Base-by-base conservation (phyloP, 1,139 yeast genomes). In the Lodderomyces beijingensis region DNA sequence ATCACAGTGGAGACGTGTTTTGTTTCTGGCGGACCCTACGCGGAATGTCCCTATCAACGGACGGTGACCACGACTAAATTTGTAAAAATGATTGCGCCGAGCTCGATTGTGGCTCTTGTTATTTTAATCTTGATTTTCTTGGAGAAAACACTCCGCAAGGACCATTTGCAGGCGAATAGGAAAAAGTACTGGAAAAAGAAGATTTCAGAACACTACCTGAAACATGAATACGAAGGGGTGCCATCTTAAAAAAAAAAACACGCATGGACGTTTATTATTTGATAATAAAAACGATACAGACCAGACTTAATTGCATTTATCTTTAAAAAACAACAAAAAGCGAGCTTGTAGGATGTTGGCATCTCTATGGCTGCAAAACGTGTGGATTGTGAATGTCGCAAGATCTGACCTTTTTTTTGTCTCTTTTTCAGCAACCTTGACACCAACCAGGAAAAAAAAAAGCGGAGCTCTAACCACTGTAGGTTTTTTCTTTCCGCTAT, bases 1-100 rank as follows among this genome's bases (percentile, higher is more conserved):
- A 68, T 91, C 12, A 74, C 87, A 0, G 77, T 79, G 4, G 57
- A 71, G 12, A 72, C 77, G 35, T 89, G 98, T 52, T 89, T 93
- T 88, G 89, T 88, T 2, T 59, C 77, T 1, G 96, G 95, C 2
- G 95, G 96, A 0, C 78, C 89, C 0, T 70, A 74, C 40, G 81
- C 93, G 0, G 56, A 61, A 21, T 89, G 98, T 53, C 95, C 96
- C 0, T 89, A 88, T 50, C 76, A 74, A 37, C 62, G 59, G 33
- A 69, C 71, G 1, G 66, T 77, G 15, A 65, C 79, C 9, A 64
- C 64, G 25, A 65, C 77, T 32, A 75, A 74, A 36, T 79, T 85
- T 41, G 76, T 77, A 0, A 65, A 72, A 18, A 70, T 81, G 68
- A 61, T 88, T 24, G 73, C 85, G 0, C 88, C 94, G 0, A 76